Evolutionary conservation across 2,329 filamentous ascomycete species (phyloP).

Genomic region (Calycina marina): DNA sequence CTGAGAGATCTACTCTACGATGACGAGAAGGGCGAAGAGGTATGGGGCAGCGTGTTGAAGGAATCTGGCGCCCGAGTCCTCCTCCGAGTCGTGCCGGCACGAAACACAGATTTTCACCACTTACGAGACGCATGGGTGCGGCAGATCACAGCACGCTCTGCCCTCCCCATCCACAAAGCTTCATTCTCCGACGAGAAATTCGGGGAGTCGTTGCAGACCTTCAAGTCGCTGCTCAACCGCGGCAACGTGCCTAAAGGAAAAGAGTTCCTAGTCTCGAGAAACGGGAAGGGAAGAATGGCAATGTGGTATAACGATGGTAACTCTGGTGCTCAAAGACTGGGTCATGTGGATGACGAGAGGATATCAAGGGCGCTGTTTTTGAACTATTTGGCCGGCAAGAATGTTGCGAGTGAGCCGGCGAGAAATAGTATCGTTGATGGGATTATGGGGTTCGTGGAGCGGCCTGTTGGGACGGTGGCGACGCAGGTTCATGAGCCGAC

Average conservation of each 20-base stretch:
- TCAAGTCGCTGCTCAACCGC: conserved; percentile 70
- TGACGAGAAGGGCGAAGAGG: conserved; percentile 48
- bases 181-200: conserved; percentile 59
- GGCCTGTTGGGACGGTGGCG: conserved; percentile 77
- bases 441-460: conserved; percentile 72
- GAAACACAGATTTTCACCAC: conserved; percentile 89
- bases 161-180: conserved; percentile 31
- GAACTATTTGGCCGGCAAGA: conserved; percentile 75
- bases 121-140: conserved; percentile 83
- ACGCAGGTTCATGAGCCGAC: conserved; percentile 62
- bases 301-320: conserved; percentile 50
- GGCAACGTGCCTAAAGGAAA: conserved; percentile 68
- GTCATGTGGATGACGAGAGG: conserved; percentile 62
- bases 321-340: conserved; percentile 39
- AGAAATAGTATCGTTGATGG: conserved; percentile 75
- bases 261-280: conserved; percentile 59
- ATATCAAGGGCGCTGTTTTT: conserved; percentile 75
- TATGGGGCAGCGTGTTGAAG: conserved; percentile 60
- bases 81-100: conserved; percentile 75
- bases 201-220: conserved; percentile 56
- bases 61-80: conserved; percentile 57
- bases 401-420: conserved; percentile 72
- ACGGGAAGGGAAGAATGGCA: conserved; percentile 48
- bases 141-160: conserved; percentile 61
- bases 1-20: conserved; percentile 59